Conservation (phyloP, 148 eudicot genomes). For the Dianthus caryophyllus region DNA sequence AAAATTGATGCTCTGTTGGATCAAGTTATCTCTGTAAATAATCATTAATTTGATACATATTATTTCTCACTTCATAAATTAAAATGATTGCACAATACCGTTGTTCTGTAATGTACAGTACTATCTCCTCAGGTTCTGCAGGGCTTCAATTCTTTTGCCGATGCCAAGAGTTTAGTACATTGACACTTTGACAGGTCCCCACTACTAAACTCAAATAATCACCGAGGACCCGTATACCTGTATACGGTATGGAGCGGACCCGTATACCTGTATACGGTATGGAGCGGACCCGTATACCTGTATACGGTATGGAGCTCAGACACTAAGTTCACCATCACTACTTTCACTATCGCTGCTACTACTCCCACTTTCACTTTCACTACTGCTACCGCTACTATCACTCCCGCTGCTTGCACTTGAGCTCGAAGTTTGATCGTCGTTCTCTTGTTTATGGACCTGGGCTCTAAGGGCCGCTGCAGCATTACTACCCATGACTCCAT, state of each 20-base stretch:
- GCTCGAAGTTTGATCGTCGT: slow-evolving; percentile 52
- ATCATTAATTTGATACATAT: background rate
- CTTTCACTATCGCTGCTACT: slow-evolving; percentile 49
- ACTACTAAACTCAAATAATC: background rate
- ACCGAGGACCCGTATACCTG: too few species aligned
- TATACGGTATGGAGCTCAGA: slow-evolving; percentile 28
- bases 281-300: background rate
- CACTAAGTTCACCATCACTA: slow-evolving; percentile 54
- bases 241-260: background rate
- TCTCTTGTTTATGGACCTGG: slow-evolving; percentile 61
- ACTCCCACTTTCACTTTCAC: slow-evolving; percentile 55
- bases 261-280: background rate
- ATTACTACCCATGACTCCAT: slow-evolving; percentile 46
- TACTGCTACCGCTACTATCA: slow-evolving; percentile 53
- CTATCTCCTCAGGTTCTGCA: background rate
- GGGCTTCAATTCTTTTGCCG: background rate
- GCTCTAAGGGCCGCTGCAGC: slow-evolving; percentile 91
- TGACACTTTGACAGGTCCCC: background rate
- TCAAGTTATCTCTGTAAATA: too few species aligned
- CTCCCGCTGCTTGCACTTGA: slow-evolving; percentile 74
- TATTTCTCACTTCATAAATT: slow-evolving; percentile 2
- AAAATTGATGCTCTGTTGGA: too few species aligned
- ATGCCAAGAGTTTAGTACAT: background rate
- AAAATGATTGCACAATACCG: background rate
- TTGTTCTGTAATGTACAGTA: background rate